A percentile compares a stretch with the other conserved stretches of the same genome.
Conservation (phyloP, 257 asterid genomes). For the Forsythia suspensa region DNA sequence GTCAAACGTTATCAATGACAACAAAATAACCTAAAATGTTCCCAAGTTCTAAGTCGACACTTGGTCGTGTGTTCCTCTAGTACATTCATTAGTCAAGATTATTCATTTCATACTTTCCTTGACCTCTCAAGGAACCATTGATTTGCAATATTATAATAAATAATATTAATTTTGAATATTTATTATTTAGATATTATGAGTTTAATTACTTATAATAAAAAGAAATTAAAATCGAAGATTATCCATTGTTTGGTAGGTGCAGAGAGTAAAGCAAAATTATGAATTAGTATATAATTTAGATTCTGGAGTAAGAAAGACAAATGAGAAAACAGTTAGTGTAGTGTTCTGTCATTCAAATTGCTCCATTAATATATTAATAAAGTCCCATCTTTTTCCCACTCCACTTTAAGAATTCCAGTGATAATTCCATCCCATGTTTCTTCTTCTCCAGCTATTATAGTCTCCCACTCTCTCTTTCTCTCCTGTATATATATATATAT, state of each 20-base stretch:
- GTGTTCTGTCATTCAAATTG: slow-evolving; percentile 32
- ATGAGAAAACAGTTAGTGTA: slow-evolving; percentile 22
- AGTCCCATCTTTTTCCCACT: slow-evolving; percentile 29
- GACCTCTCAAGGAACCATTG: background rate
- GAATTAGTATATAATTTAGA: slow-evolving; percentile 1
- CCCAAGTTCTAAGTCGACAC: background rate
- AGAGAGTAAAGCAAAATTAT: background rate
- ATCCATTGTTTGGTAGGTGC: background rate
- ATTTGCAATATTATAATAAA: background rate
- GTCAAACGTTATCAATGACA: background rate
- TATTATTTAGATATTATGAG: background rate
- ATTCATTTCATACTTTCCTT: slow-evolving; percentile 21
- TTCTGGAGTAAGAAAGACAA: slow-evolving; percentile 25
- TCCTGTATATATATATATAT: background rate
- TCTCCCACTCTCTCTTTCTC: slow-evolving; percentile 7
- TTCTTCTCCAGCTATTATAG: slow-evolving; percentile 52
- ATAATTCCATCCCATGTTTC: slow-evolving; percentile 33
- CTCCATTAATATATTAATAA: slow-evolving; percentile 25
- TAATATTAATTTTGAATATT: too few species aligned
- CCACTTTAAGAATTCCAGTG: slow-evolving; percentile 33
- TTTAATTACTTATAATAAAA: too few species aligned
- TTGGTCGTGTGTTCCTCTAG: background rate
- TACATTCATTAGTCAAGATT: slow-evolving; percentile 22
- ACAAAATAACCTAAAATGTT: background rate
- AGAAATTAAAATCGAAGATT: too few species aligned